Percentiles rank a stretch among this genome's conserved stretches.
phyloP scores from a whole-genome alignment of 768 basidiomycete genomes.

The Mycena venus region DNA sequence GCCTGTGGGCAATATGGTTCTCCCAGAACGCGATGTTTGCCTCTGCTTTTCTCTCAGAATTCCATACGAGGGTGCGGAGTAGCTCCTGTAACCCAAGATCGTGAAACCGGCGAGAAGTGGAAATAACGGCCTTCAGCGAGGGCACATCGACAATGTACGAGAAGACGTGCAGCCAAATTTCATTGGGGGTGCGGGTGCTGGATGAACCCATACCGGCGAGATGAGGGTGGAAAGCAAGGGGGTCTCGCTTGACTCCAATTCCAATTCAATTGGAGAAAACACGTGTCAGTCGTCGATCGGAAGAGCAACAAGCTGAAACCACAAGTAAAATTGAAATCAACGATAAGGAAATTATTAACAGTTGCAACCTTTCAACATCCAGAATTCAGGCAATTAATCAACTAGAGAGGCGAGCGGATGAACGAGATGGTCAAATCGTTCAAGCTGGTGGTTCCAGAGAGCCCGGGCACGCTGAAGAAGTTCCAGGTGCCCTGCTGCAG shows the following conservation, averaged over 20 bases:
- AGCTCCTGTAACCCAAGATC: slow-evolving; percentile 4
- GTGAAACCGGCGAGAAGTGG: background rate
- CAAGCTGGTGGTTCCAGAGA: background rate
- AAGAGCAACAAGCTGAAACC: too few relatives aligned
- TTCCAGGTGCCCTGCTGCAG: too few relatives aligned
- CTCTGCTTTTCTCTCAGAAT: background rate
- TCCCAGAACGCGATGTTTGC: background rate
- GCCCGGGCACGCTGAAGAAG: too few relatives aligned
- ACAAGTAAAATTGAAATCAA: too few relatives aligned
- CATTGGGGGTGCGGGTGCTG: background rate
- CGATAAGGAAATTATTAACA: too few relatives aligned
- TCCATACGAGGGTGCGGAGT: background rate
- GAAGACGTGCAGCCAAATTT: slow-evolving; percentile 4
- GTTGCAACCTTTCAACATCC: background rate
- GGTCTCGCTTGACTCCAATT: too few relatives aligned
- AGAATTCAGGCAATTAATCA: background rate
- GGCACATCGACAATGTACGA: background rate
- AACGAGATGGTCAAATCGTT: background rate
- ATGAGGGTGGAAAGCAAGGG: too few relatives aligned
- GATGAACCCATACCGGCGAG: background rate
- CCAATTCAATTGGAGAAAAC: too few relatives aligned
- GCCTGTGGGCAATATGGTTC: background rate
- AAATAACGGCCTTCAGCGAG: background rate
- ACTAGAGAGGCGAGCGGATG: background rate
- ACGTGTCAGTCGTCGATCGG: too few relatives aligned